Evolutionary conservation across 495 filamentous ascomycete species (phyloP), one percentile per base, ranked within the genome.

Genomic region (Cairneyella variabilis): DNA sequence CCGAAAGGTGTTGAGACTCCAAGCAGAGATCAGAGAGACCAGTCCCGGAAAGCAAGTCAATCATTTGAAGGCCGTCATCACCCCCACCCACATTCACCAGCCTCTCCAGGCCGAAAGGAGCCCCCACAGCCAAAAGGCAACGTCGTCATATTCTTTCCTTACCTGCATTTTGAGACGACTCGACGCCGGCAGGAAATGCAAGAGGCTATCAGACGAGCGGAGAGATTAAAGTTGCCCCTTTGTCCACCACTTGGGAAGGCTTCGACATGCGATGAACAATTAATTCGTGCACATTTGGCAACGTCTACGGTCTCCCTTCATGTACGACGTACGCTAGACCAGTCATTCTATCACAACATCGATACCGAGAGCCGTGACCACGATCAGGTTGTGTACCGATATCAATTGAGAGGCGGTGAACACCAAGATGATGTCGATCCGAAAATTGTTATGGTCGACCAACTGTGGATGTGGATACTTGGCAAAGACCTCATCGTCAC

Each of bases 371-470:
- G 68, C 18, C 78, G 85, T 16, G 85, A 89, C 54, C 69, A 75
- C 42, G 84, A 87, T 57, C 85, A 89, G 64, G 84, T 89, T 3
- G 83, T 89, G 2, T 87, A 80, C 57, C 76, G 84, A 3, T 87
- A 86, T 59, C 59, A 62, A 38, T 20, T 55, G 6, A 59, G 52
- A 27, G 78, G 75, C 54, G 66, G 70, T 53, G 65, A 64, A 16
- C 60, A 70, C 11, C 58, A 60, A 1, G 48, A 53, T 23, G 32
- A 27, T 7, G 59, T 69, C n/a, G 80, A 84, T 43, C 75, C 76
- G 1, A 88, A 87, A 57, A 78, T 89, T 9, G 83, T 86, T 61
- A 89, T 88, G 84, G 84, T 89, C 3, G 84, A 88, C 59, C 83
- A 88, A 60, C 68, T 88, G 6, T 89, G 84, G 84, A 77, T 88